Base-by-base conservation (phyloP, 306 rosid genomes). In the Cyclanthera cordifolia region DNA sequence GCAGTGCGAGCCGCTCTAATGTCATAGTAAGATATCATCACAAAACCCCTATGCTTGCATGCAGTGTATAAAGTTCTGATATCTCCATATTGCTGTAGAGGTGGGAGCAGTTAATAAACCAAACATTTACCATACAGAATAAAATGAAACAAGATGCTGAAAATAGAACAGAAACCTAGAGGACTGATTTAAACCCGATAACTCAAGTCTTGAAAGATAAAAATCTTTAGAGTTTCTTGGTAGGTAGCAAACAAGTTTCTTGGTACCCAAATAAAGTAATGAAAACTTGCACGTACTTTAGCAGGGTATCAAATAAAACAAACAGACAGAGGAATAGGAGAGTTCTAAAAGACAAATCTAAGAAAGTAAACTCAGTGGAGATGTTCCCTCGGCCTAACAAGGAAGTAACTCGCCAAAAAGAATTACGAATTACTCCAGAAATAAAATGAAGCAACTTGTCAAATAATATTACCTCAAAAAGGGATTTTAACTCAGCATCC, bases 21-120 rank as follows among this genome's bases (percentile, higher is more conserved):
- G 72, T 91, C 97, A 67, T 85, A 91, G 85, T 91, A 91, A 43
- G 97, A 91, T 78, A 91, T 91, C 97, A 91, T 91, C 80, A 91
- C 97, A 75, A 91, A 91, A 46, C 97, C 97, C 72, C 97, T 79
- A 77, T 88, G 97, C 85, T 91, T 91, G 91, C 97, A 88, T 51
- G 95, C 95, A 57, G 97, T 91, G 76, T 91, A 91, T 73, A 91
- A 79, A 76, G 97, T 86, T 82, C 96, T 77, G 86, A 91, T 88
- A 79, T 86, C 97, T 76, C 97, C 97, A 67, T 83, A 86, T 85
- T 88, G 97, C 97, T 91, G 46, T 9, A 55, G 45, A 78, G 52
- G 70, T 34, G 15, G 67, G 70, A 49, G 25, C 43, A 58, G 68
- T 41, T 51, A 49, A 45, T 41, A 28, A 59, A 75, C 39, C 58